Percentiles rank a stretch among this genome's conserved stretches.
phyloP scores from a whole-genome alignment of 1,284 basidiomycete species.

The Hypsizygus ulmarius region DNA sequence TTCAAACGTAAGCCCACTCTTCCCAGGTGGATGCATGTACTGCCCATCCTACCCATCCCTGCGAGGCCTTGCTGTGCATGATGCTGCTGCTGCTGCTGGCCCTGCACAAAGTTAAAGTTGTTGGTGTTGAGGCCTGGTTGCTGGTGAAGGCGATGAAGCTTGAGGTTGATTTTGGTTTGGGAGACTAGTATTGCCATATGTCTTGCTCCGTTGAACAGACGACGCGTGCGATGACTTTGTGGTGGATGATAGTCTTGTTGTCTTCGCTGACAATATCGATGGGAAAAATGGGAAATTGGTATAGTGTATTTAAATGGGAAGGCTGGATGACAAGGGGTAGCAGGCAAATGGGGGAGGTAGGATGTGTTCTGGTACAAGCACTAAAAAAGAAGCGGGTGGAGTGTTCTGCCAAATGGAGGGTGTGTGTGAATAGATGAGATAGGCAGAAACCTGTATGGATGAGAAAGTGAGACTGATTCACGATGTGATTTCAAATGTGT shows the following conservation, averaged over 20 bases:
- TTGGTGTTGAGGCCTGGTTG: conserved; percentile 27
- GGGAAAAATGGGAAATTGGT: no score
- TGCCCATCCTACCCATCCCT: conserved; percentile 75
- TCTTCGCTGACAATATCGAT: conserved; percentile 99
- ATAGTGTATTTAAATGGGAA: no score
- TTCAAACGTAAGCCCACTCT: conserved; percentile 80
- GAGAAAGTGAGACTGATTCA: not conserved
- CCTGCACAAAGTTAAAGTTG: conserved; percentile 25
- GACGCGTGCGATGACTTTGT: conserved; percentile 95
- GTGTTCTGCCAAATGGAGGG: no score
- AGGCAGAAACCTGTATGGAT: no score
- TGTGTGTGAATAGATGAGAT: no score
- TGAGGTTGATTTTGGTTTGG: no score
- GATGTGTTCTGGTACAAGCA: no score
- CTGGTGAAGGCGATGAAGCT: no score
- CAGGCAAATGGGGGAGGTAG: no score
- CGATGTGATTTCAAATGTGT: conserved; percentile 1
- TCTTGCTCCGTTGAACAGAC: conserved; percentile 89
- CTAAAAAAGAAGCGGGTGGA: no score
- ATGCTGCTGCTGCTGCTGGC: conserved; percentile 50
- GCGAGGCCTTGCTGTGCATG: conserved; percentile 56
- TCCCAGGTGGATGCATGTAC: conserved; percentile 67
- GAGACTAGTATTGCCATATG: no score
- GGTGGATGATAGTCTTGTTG: conserved; percentile 97
- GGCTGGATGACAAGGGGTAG: no score